Percentiles rank a stretch among this genome's conserved stretches.
These are phyloP conservation scores for Bimuria novae-zelandiae DNA, from an alignment of 2,329 filamentous ascomycete species.

Conservation along the genomic window DNA sequence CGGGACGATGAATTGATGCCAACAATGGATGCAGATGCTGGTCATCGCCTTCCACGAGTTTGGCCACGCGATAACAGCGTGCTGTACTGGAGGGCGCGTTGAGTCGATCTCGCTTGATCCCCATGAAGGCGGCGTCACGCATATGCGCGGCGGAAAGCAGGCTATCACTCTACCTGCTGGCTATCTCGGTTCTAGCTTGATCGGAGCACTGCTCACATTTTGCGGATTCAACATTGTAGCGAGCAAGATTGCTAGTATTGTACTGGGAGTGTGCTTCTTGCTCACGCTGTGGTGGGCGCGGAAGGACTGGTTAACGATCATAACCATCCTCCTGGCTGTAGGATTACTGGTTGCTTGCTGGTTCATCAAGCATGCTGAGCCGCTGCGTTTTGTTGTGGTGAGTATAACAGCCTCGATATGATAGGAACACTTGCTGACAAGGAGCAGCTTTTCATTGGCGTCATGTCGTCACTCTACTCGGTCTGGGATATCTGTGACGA, in stretches of 20 bases:
- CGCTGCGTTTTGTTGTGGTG: conserved; percentile 72
- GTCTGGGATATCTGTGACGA: conserved; percentile 89
- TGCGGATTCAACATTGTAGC: conserved; percentile 82
- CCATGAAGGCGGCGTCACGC: conserved; percentile 76
- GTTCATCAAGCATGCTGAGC: conserved; percentile 78
- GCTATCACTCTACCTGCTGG: conserved; percentile 76
- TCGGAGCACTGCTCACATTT: conserved; percentile 77
- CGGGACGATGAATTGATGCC: background rate
- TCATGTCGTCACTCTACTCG: conserved; percentile 80
- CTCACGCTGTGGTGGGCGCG: conserved; percentile 83
- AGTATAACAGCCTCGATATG: conserved; percentile 29
- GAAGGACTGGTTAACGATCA: conserved; percentile 75
- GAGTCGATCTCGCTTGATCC: conserved; percentile 76
- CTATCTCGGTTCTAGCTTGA: conserved; percentile 76
- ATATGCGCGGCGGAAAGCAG: conserved; percentile 73
- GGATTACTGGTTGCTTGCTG: conserved; percentile 74
- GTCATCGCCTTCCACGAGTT: conserved; percentile 84
- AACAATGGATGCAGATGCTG: conserved; percentile 63
- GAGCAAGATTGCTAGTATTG: conserved; percentile 76
- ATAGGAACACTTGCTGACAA: background rate
- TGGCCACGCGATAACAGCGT: conserved; percentile 73
- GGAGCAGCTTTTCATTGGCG: conserved; percentile 72
- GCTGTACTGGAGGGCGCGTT: conserved; percentile 73
- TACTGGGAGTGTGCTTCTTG: conserved; percentile 73
- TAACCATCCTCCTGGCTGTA: conserved; percentile 71